phyloP scores from a whole-genome alignment of 768 basidiomycete species.

The Tulasnella sp. region DNA sequence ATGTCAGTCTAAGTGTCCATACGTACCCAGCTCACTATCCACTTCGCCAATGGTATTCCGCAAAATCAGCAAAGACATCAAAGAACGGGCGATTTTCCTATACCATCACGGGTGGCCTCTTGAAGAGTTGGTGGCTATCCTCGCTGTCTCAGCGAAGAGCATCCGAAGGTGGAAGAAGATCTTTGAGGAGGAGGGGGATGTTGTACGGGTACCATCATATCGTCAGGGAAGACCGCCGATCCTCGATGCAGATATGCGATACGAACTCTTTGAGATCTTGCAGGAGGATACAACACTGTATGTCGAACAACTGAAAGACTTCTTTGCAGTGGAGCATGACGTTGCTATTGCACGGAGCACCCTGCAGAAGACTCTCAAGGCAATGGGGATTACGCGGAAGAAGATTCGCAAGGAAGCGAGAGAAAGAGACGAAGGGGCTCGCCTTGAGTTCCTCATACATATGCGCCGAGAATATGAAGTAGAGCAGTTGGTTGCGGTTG shows the following conservation, averaged over 20 bases:
- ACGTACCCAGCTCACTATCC: not conserved
- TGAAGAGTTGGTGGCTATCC: not conserved
- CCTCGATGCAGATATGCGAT: not conserved
- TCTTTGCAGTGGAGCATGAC: not conserved
- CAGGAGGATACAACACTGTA: not conserved
- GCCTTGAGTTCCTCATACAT: not conserved
- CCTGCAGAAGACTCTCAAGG: not conserved
- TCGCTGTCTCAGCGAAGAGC: not conserved
- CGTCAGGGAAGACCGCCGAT: not conserved
- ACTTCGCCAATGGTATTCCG: not conserved
- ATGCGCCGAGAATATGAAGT: constrained; percentile 5
- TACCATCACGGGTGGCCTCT: not conserved
- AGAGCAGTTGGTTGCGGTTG: not conserved
- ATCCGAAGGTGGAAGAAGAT: not conserved
- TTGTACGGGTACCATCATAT: not conserved
- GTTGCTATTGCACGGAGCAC: not conserved
- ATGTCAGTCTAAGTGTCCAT: not conserved
- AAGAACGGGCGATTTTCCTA: not conserved
- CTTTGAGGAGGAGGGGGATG: not conserved
- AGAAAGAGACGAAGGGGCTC: constrained; percentile 13
- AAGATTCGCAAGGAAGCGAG: constrained; percentile 11
- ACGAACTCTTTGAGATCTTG: not conserved
- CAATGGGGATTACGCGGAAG: constrained; percentile 14
- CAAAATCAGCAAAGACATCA: not conserved
- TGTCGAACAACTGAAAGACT: not conserved